Conservation (phyloP, 306 rosid species). For the Quercus engelmannii region DNA sequence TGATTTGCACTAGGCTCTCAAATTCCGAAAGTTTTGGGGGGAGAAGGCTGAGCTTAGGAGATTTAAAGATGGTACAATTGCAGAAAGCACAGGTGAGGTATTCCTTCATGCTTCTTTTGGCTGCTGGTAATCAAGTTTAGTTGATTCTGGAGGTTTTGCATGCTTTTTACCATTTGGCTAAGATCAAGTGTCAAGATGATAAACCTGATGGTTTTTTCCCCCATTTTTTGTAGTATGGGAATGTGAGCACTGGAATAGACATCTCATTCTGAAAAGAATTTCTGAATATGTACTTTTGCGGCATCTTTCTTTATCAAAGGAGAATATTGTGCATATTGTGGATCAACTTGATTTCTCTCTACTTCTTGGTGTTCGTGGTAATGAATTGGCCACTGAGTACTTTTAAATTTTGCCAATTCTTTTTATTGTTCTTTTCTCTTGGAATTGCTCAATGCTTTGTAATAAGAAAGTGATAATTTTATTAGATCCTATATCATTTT, state of each 20-base stretch:
- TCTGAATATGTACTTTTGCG: conserved; percentile 65
- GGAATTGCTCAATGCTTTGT: conserved; percentile 15
- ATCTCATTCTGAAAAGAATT: conserved; percentile 64
- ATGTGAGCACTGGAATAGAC: conserved; percentile 73
- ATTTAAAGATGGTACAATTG: conserved; percentile 91
- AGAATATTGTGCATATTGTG: conserved; percentile 56
- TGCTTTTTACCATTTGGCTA: conserved; percentile 6
- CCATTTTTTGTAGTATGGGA: conserved; percentile 65
- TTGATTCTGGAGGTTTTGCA: conserved; percentile 53
- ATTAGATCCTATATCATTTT: conserved; percentile 68
- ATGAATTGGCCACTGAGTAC: not conserved
- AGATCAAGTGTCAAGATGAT: conserved; percentile 1
- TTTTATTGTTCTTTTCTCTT: conserved; percentile 1
- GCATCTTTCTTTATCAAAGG: conserved; percentile 69
- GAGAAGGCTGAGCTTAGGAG: conserved; percentile 88
- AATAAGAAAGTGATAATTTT: conserved; percentile 5
- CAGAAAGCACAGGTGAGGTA: conserved; percentile 82
- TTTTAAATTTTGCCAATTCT: conserved; percentile 5
- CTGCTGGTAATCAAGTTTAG: conserved; percentile 2
- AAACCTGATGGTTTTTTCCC: conserved; percentile 3
- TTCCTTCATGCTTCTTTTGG: conserved; percentile 7
- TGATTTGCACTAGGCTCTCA: conserved; percentile 51
- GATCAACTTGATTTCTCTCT: conserved; percentile 97
- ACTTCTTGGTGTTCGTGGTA: conserved; percentile 68
- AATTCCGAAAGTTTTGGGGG: conserved; percentile 88